phyloP scores from a whole-genome alignment of 1,284 basidiomycete species.

The Fistulinella cinereoalba region DNA sequence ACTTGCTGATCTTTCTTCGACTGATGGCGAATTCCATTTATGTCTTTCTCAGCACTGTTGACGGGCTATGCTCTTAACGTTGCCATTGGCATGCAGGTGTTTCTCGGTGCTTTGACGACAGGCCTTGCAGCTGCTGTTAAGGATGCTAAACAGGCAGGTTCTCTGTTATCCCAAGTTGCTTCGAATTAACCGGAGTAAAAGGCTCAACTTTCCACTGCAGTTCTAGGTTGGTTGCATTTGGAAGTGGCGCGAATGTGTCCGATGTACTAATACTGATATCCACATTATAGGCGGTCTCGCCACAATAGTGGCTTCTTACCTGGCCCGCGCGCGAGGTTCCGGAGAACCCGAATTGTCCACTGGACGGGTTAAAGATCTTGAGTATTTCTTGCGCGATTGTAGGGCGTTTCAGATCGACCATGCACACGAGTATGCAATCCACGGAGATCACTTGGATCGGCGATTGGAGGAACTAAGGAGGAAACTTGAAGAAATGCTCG shows the following conservation, averaged over 20 bases:
- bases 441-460: constrained; percentile 7
- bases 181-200: background rate
- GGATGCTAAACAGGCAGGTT: background rate
- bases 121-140: constrained; percentile 26
- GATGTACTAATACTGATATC: too few relatives aligned
- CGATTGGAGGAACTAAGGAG: constrained; percentile 27
- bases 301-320: constrained; percentile 62
- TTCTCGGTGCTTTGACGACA: constrained; percentile 66
- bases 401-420: constrained; percentile 55
- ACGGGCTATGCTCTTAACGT: constrained; percentile 53
- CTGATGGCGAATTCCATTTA: background rate
- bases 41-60: constrained; percentile 37
- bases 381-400: constrained; percentile 61
- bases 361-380: constrained; percentile 54
- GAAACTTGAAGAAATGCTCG: constrained; percentile 40
- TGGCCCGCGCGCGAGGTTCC: constrained; percentile 64
- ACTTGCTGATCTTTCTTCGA: background rate
- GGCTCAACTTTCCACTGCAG: background rate
- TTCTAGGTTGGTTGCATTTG: background rate
- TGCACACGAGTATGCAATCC: constrained; percentile 38
- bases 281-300: constrained; percentile 48
- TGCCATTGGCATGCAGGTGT: constrained; percentile 55
- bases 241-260: background rate
- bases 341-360: constrained; percentile 64
- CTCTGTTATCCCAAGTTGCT: background rate